These are phyloP conservation scores for Penicillium sp. DNA, from an alignment of 2,329 filamentous ascomycete genomes.

Conservation along the genomic window DNA sequence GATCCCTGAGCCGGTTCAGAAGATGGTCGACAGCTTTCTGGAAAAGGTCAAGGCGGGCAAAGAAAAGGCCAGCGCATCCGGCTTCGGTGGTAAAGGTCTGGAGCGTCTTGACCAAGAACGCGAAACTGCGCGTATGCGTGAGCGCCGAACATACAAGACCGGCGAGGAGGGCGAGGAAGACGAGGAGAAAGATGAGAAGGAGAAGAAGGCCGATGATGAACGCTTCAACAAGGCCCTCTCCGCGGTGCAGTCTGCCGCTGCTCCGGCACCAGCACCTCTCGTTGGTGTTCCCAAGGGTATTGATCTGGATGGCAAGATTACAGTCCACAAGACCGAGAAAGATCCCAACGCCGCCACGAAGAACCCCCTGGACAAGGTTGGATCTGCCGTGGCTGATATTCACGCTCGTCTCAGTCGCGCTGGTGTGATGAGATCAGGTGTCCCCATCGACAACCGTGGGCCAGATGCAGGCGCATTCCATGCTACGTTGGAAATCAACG, in stretches of 20 bases:
- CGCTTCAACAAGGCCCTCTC: constrained; percentile 64
- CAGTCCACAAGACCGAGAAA: constrained; percentile 71
- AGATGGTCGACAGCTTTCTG: constrained; percentile 68
- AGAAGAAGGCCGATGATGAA: constrained; percentile 62
- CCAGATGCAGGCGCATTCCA: constrained; percentile 97
- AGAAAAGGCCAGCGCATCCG: constrained; percentile 78
- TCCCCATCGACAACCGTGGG: constrained; percentile 97
- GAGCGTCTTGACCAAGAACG: constrained; percentile 90
- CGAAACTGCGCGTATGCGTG: constrained; percentile 80
- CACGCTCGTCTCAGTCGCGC: constrained; percentile 87
- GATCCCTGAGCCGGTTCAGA: constrained; percentile 70
- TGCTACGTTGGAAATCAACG: constrained; percentile 97
- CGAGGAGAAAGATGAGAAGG: constrained; percentile 69
- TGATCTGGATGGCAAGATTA: constrained; percentile 70
- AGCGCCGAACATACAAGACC: constrained; percentile 86
- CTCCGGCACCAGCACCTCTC: constrained; percentile 40
- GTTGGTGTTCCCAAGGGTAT: constrained; percentile 58
- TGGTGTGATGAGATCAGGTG: constrained; percentile 85
- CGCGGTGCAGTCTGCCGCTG: constrained; percentile 65
- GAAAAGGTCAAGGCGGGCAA: constrained; percentile 93
- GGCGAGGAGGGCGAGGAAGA: constrained; percentile 81
- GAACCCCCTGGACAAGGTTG: constrained; percentile 80
- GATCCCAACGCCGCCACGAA: constrained; percentile 54
- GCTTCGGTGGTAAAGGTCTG: constrained; percentile 93
- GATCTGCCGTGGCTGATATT: constrained; percentile 87